These are phyloP conservation scores for Penicillium manginii DNA, from an alignment of 495 filamentous ascomycete species.

Conservation along the genomic window DNA sequence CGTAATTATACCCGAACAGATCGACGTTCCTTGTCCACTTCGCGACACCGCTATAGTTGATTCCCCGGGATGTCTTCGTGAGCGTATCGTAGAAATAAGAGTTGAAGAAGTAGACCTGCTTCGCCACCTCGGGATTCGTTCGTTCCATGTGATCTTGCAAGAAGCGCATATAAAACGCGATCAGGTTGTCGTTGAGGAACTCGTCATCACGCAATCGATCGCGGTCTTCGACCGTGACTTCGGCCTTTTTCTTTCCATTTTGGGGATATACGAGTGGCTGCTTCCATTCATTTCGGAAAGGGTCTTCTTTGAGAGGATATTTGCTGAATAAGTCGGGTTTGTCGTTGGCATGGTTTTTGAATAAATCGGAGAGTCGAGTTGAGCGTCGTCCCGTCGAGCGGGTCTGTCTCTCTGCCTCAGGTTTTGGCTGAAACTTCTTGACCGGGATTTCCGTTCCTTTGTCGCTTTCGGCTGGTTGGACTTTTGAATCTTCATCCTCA, in stretches of 20 bases:
- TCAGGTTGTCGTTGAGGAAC: conserved; percentile 89
- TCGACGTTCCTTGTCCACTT: conserved; percentile 90
- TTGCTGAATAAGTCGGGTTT: conserved; percentile 12
- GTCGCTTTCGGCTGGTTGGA: conserved; percentile 7
- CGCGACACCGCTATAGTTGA: conserved; percentile 82
- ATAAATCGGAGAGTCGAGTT: conserved; percentile 3
- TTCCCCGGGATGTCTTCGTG: conserved; percentile 58
- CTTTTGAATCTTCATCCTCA: conserved; percentile 2
- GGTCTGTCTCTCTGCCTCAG: conserved; percentile 25
- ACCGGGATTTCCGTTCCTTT: conserved; percentile 35
- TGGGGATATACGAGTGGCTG: conserved; percentile 72
- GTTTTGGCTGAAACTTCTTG: conserved; percentile 22
- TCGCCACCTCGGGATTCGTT: conserved; percentile 57
- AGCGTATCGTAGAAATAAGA: conserved; percentile 88
- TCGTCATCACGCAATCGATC: conserved; percentile 79
- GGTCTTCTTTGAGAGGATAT: conserved; percentile 15
- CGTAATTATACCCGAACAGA: conserved; percentile 82
- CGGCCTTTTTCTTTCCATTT: conserved; percentile 69
- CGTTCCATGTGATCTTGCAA: conserved; percentile 66
- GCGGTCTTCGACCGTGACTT: conserved; percentile 79
- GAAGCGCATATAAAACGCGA: conserved; percentile 82
- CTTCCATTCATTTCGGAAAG: conserved; percentile 34
- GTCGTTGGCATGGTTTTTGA: conserved; percentile 11
- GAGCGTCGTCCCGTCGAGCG: conserved; percentile 33
- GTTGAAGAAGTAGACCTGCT: conserved; percentile 83